phyloP scores from a whole-genome alignment of 495 filamentous ascomycete species.

The Penicillium pancosmium region DNA sequence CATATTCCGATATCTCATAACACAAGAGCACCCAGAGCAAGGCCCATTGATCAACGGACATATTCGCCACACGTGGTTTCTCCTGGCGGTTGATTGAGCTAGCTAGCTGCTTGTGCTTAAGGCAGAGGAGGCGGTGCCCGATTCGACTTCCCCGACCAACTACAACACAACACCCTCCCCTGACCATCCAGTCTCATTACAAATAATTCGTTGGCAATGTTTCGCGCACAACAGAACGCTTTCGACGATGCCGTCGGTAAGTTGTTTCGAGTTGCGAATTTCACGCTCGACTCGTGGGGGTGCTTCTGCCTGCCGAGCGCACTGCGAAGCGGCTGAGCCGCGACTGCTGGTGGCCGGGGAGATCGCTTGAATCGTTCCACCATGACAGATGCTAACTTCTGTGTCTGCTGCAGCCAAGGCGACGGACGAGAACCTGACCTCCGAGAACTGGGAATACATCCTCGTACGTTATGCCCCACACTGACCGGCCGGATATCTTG shows the following conservation, averaged over 20 bases:
- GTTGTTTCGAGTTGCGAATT: slow-evolving; percentile 26
- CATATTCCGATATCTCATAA: not conserved
- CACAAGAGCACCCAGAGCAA: not conserved
- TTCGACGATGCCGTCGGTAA: slow-evolving; percentile 83
- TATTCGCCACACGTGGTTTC: not conserved
- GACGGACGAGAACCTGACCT: slow-evolving; percentile 97
- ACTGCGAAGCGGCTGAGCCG: slow-evolving; percentile 1
- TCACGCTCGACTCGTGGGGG: not conserved
- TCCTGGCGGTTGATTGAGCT: slow-evolving; percentile 8
- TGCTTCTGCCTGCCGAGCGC: not conserved
- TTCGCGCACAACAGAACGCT: slow-evolving; percentile 76
- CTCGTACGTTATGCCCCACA: slow-evolving; percentile 55
- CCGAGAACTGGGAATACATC: slow-evolving; percentile 98
- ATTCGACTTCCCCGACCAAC: slow-evolving; percentile 16
- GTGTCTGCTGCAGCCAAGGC: slow-evolving; percentile 74
- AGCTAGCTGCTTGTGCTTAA: slow-evolving; percentile 6
- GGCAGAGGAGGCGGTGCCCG: slow-evolving; percentile 20
- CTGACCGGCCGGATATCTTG: not conserved
- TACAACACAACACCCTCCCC: not conserved
- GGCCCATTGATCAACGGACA: not conserved
- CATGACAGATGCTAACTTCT: slow-evolving; percentile 25
- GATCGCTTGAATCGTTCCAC: not conserved
- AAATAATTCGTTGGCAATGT: slow-evolving; percentile 54
- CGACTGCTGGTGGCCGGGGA: not conserved
- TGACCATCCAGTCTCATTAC: slow-evolving; percentile 8